Percentiles rank a stretch among this genome's conserved stretches.
phyloP scores from a whole-genome alignment of 768 basidiomycete species.

The Naganishia vaughanmartiniae region DNA sequence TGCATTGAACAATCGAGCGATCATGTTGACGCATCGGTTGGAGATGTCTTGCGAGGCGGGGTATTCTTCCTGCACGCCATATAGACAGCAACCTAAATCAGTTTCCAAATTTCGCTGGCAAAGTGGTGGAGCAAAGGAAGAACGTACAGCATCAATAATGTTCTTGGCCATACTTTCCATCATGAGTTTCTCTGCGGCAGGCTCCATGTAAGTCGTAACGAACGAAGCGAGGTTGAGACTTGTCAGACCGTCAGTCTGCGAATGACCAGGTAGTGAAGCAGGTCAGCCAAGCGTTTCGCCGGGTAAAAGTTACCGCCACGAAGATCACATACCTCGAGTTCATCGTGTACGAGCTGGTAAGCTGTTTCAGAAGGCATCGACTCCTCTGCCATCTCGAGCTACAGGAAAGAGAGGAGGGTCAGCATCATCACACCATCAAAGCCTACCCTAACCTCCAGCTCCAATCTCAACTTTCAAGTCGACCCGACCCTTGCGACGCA shows the following conservation, averaged over 20 bases:
- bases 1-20: constrained; percentile 35
- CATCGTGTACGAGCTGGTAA: constrained; percentile 36
- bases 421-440: background rate
- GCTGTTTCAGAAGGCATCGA: constrained; percentile 33
- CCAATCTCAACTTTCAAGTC: too few species aligned
- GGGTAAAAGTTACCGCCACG: background rate
- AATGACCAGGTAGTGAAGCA: background rate
- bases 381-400: constrained; percentile 38
- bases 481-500: too few species aligned
- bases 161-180: constrained; percentile 33
- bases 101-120: background rate
- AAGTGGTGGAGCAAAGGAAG: background rate
- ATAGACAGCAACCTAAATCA: background rate
- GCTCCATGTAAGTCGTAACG: constrained; percentile 38
- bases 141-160: constrained; percentile 33
- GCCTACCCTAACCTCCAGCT: too few species aligned
- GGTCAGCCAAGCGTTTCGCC: background rate
- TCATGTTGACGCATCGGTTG: constrained; percentile 34
- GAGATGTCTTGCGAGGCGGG: constrained; percentile 34
- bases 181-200: constrained; percentile 35
- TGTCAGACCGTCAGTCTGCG: constrained; percentile 31
- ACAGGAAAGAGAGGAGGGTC: background rate
- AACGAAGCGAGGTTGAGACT: constrained; percentile 37
- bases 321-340: constrained; percentile 30
- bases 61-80: constrained; percentile 29